phyloP scores from a whole-genome alignment of 306 rosid species.

The Canavalia ensiformis region DNA sequence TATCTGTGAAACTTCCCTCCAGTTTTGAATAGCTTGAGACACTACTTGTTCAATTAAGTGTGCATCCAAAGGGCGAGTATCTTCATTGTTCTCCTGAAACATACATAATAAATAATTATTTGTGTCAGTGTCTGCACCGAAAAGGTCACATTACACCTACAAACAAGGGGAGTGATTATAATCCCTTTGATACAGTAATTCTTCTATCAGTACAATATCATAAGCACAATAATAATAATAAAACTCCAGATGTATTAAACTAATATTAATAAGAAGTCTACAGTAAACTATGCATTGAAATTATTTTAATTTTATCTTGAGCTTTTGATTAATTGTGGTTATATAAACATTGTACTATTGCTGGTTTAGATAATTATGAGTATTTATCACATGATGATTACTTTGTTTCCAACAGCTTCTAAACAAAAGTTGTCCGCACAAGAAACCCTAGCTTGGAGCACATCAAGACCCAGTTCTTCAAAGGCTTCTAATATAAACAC shows the following conservation, averaged over 20 bases:
- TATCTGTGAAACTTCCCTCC: slow-evolving; percentile 54
- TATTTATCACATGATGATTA: slow-evolving; percentile 32
- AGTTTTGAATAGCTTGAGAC: slow-evolving; percentile 68
- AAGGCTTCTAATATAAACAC: slow-evolving; percentile 74
- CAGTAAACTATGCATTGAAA: background rate
- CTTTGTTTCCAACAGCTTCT: slow-evolving; percentile 64
- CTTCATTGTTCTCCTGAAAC: slow-evolving; percentile 55
- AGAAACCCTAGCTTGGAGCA: slow-evolving; percentile 79
- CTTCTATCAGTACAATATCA: background rate
- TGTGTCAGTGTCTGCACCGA: slow-evolving; percentile 31
- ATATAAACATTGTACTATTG: background rate
- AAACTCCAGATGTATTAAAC: background rate
- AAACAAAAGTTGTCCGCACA: slow-evolving; percentile 58
- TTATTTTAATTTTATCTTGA: background rate
- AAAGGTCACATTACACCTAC: too few species aligned
- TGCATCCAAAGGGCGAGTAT: slow-evolving; percentile 49
- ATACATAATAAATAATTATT: slow-evolving; percentile 24
- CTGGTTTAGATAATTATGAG: background rate
- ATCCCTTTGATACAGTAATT: background rate
- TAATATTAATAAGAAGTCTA: background rate
- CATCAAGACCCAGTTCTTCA: slow-evolving; percentile 72
- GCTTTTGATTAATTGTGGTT: background rate
- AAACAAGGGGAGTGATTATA: background rate
- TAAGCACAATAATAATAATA: background rate
- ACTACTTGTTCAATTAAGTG: slow-evolving; percentile 56